Conservation (phyloP, 495 filamentous ascomycete genomes). For the Echria macrotheca region DNA sequence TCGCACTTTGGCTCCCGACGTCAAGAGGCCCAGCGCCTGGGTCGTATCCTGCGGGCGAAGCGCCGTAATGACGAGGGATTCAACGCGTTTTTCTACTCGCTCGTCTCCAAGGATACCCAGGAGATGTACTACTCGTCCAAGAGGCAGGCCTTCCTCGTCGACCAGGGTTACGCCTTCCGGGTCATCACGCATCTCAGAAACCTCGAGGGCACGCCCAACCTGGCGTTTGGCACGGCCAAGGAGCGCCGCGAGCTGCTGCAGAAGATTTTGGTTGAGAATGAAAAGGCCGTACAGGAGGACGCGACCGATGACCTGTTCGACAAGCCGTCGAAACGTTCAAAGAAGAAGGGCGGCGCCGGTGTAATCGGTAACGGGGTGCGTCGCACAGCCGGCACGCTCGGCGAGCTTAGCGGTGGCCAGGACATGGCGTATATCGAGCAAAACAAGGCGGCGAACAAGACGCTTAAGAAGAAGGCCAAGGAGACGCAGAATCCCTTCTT, state of each 20-base stretch:
- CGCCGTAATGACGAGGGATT: conserved; percentile 97
- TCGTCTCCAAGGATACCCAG: conserved; percentile 93
- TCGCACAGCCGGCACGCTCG: conserved; percentile 77
- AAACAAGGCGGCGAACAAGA: conserved; percentile 67
- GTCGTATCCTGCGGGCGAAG: conserved; percentile 93
- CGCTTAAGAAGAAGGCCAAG: conserved; percentile 60
- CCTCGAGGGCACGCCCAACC: conserved; percentile 73
- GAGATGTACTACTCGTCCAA: conserved; percentile 99
- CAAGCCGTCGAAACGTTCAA: conserved; percentile 31
- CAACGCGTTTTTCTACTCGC: conserved; percentile 98
- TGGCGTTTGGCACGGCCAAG: conserved; percentile 72
- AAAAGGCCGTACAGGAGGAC: conserved; percentile 70
- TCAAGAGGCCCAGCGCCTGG: conserved; percentile 93
- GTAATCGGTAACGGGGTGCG: conserved; percentile 44
- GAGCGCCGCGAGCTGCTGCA: conserved; percentile 87
- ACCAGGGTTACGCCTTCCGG: conserved; percentile 98
- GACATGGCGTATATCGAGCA: conserved; percentile 97
- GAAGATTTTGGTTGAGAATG: conserved; percentile 87
- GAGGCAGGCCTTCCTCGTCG: conserved; percentile 94
- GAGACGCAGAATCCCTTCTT: conserved; percentile 55
- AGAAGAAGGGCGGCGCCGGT: conserved; percentile 44
- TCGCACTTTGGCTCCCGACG: conserved; percentile 97
- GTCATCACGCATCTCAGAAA: conserved; percentile 95
- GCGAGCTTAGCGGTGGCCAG: conserved; percentile 80
- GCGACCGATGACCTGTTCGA: conserved; percentile 80